These are phyloP conservation scores for Mariannaea sp. DNA, from an alignment of 2,329 filamentous ascomycete species.

Conservation along the genomic window DNA sequence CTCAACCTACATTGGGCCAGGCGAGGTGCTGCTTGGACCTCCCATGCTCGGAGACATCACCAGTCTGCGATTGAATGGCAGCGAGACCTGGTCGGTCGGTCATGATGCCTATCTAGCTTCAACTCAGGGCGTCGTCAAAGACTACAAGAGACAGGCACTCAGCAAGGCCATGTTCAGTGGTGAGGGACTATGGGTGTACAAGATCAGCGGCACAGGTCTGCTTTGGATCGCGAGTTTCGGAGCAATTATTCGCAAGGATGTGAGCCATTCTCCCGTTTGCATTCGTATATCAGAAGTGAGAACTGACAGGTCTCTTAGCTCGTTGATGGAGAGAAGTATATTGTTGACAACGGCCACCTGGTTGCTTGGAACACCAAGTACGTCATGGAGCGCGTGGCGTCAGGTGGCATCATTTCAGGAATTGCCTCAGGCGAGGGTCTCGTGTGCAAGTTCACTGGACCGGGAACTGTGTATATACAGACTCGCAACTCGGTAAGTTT, in stretches of 20 bases:
- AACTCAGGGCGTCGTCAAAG: conserved; percentile 85
- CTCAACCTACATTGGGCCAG: conserved; percentile 85
- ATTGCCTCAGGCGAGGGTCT: conserved; percentile 82
- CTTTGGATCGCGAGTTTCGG: conserved; percentile 93
- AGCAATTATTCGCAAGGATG: conserved; percentile 92
- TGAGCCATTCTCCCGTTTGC: conserved; percentile 55
- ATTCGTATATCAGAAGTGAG: no score
- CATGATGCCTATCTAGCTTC: conserved; percentile 84
- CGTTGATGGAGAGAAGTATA: conserved; percentile 78
- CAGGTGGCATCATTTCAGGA: conserved; percentile 90
- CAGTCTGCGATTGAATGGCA: conserved; percentile 72
- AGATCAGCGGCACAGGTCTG: conserved; percentile 78
- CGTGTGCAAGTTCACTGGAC: conserved; percentile 92
- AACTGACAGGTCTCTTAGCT: conserved; percentile 47
- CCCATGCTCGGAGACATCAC: conserved; percentile 83
- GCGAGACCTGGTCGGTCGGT: conserved; percentile 81
- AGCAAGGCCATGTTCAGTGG: conserved; percentile 93
- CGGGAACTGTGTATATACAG: conserved; percentile 90
- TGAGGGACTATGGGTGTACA: conserved; percentile 90
- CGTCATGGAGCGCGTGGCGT: conserved; percentile 84
- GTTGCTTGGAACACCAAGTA: conserved; percentile 98
- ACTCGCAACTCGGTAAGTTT: conserved; percentile 77
- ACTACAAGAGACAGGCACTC: conserved; percentile 84
- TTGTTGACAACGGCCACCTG: conserved; percentile 89
- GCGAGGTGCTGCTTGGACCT: conserved; percentile 85